Percentiles rank a stretch among this genome's conserved stretches.
These are phyloP conservation scores for Mycena galopus DNA, from an alignment of 768 basidiomycete species.

Conservation along the genomic window DNA sequence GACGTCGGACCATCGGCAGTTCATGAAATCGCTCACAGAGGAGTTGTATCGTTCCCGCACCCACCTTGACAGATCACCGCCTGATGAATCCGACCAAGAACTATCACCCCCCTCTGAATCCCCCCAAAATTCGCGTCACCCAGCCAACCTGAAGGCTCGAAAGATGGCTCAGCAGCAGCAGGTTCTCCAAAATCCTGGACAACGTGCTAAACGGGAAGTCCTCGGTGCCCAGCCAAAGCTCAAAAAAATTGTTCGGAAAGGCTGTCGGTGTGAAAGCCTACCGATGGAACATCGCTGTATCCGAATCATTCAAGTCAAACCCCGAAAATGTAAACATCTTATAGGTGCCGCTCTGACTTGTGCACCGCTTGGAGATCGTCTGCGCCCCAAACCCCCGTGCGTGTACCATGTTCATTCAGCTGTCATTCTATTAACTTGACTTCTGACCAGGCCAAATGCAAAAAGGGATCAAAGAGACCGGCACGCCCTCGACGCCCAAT, in stretches of 20 bases:
- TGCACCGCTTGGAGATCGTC: neutral
- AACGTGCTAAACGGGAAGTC: too few relatives aligned
- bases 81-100: too few relatives aligned
- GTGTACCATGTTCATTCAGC: neutral
- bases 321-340: neutral
- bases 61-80: neutral
- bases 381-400: neutral
- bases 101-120: too few relatives aligned
- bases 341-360: neutral
- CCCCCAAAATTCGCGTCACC: too few relatives aligned
- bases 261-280: neutral
- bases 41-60: neutral
- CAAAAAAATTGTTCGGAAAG: neutral
- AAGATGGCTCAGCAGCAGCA: too few relatives aligned
- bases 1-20: neutral
- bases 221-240: too few relatives aligned
- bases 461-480: neutral
- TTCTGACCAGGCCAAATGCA: neutral
- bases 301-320: neutral
- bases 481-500: neutral
- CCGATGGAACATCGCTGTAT: neutral
- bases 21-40: neutral
- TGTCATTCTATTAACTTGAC: neutral
- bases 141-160: too few relatives aligned
- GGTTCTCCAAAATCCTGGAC: too few relatives aligned